These are phyloP conservation scores for Diaporthe amygdali DNA, from an alignment of 2,329 filamentous ascomycete genomes.

Conservation along the genomic window DNA sequence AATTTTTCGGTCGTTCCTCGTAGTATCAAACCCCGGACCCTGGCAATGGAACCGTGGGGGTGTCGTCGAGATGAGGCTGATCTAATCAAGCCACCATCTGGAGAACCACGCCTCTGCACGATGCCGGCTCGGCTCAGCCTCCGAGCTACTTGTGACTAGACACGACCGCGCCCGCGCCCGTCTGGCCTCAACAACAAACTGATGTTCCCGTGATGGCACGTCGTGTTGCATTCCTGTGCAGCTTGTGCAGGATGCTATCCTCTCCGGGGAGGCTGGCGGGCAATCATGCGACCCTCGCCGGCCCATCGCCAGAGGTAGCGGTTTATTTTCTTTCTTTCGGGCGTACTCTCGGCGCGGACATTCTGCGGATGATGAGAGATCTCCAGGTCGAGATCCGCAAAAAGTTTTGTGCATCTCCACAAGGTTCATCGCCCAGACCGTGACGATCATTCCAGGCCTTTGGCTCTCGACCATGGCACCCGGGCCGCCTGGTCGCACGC, in stretches of 20 bases:
- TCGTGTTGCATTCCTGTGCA: neutral
- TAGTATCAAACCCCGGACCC: neutral
- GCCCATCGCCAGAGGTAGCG: conserved; percentile 18
- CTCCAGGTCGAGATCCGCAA: conserved; percentile 25
- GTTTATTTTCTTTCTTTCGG: conserved; percentile 20
- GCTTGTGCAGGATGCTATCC: neutral
- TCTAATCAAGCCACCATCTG: conserved; percentile 6
- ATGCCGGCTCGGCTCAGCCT: neutral
- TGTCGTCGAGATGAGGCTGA: conserved; percentile 5
- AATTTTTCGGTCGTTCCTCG: conserved; percentile 3
- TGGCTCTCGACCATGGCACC: conserved; percentile 2
- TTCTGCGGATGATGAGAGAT: conserved; percentile 21
- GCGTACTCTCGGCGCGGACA: conserved; percentile 25
- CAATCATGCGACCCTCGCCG: conserved; percentile 18
- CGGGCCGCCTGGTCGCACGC: neutral
- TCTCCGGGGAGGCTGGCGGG: neutral
- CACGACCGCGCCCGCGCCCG: neutral
- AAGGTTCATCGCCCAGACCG: conserved; percentile 22
- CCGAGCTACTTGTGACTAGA: neutral
- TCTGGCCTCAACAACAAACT: neutral
- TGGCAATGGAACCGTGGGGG: conserved; percentile 10
- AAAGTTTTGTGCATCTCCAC: conserved; percentile 19
- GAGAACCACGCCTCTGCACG: neutral
- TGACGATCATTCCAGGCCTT: conserved; percentile 22
- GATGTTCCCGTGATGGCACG: neutral